A percentile compares a stretch with the other conserved stretches of the same genome.
Conservation (phyloP, 1,139 yeast genomes). For the Suhomyces coccinellae region DNA sequence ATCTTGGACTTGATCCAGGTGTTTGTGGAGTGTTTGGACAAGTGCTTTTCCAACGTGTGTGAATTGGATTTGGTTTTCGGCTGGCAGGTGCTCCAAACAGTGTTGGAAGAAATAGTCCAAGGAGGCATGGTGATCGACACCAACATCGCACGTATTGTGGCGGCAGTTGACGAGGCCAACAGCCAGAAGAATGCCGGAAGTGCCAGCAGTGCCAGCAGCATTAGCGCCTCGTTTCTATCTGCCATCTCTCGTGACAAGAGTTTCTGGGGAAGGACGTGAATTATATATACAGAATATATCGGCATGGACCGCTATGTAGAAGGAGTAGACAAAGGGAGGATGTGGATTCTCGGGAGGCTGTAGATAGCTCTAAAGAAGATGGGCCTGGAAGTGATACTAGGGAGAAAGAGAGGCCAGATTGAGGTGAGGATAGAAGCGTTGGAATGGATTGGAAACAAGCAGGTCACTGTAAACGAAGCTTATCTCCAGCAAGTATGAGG, state of each 20-base stretch:
- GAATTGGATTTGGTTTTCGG: constrained; percentile 95
- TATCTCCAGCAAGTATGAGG: no score
- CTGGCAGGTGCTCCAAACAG: constrained; percentile 94
- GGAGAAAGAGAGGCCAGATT: no score
- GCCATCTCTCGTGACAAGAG: constrained; percentile 48
- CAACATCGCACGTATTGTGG: constrained; percentile 76
- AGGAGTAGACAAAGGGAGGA: no score
- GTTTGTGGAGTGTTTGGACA: constrained; percentile 90
- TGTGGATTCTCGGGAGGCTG: no score
- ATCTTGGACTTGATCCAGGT: constrained; percentile 93
- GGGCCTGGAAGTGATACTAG: no score
- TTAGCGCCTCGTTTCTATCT: constrained; percentile 35
- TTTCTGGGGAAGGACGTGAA: constrained; percentile 36
- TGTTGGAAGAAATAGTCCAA: constrained; percentile 87
- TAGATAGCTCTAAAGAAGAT: no score
- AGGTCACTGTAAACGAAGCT: no score
- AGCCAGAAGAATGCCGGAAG: constrained; percentile 37
- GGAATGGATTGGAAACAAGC: no score
- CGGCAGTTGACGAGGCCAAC: constrained; percentile 68
- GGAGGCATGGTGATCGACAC: constrained; percentile 99
- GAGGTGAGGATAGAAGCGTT: no score
- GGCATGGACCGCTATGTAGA: constrained; percentile 2
- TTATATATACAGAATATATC: not conserved
- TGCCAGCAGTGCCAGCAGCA: constrained; percentile 16
- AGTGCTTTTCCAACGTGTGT: constrained; percentile 91